These are phyloP conservation scores for Spergularia azorica DNA, from an alignment of 179 eudicot species.

Conservation along the genomic window DNA sequence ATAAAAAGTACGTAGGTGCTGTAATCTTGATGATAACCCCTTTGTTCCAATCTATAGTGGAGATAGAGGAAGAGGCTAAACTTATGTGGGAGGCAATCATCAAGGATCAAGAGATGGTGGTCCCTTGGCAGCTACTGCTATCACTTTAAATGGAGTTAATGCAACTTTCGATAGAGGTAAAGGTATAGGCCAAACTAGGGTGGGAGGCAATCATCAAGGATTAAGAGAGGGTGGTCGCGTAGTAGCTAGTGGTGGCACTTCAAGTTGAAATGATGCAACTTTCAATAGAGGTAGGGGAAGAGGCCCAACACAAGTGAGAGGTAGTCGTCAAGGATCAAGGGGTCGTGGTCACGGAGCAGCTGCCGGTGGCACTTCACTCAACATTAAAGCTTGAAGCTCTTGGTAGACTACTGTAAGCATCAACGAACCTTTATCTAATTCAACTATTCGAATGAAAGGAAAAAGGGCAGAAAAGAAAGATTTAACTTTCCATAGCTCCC, in stretches of 20 bases:
- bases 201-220: constrained; percentile 40
- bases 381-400: constrained; percentile 58
- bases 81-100: background rate
- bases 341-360: constrained; percentile 41
- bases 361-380: constrained; percentile 43
- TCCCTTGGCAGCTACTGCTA: constrained; percentile 25
- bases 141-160: constrained; percentile 30
- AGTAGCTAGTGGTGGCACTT: constrained; percentile 30
- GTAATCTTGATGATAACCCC: background rate
- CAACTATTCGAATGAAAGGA: background rate
- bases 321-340: too few species aligned
- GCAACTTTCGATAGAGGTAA: constrained; percentile 39
- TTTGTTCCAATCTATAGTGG: background rate
- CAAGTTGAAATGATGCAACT: constrained; percentile 42
- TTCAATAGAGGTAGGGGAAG: too few species aligned
- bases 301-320: too few species aligned
- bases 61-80: constrained; percentile 14
- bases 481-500: background rate
- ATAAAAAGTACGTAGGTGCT: background rate
- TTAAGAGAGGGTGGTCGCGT: constrained; percentile 53
- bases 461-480: background rate
- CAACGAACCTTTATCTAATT: background rate
- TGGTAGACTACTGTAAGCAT: constrained; percentile 72
- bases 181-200: constrained; percentile 44
- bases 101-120: constrained; percentile 57